A percentile compares a stretch with the other conserved stretches of the same genome.
Conservation (phyloP, 805 yeast species). For the Wickerhamiella azymoides region DNA sequence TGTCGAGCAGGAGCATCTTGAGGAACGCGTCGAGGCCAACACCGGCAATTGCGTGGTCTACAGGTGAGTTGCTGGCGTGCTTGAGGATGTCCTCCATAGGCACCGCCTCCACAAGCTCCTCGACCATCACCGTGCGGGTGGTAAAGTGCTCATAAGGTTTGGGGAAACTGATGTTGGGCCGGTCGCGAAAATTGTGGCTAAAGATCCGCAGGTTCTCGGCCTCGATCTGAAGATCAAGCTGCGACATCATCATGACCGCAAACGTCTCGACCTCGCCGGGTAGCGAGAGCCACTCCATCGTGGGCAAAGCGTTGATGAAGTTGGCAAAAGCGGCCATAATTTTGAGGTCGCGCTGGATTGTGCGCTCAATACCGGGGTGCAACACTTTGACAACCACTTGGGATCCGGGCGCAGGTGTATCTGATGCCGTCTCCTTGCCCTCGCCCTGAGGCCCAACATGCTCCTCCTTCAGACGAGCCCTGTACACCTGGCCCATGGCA, state of each 20-base stretch:
- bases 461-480: slow-evolving; percentile 47
- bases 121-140: slow-evolving; percentile 63
- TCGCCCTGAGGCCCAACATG: no score
- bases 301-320: slow-evolving; percentile 59
- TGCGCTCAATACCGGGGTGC: slow-evolving; percentile 70
- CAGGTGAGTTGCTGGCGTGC: slow-evolving; percentile 19
- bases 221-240: slow-evolving; percentile 81
- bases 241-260: slow-evolving; percentile 70
- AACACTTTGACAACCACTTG: slow-evolving; percentile 83
- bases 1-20: slow-evolving; percentile 83
- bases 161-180: slow-evolving; percentile 63
- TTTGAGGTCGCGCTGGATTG: slow-evolving; percentile 63
- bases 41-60: slow-evolving; percentile 47
- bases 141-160: slow-evolving; percentile 52
- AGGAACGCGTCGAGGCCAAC: slow-evolving; percentile 82
- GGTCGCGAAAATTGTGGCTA: slow-evolving; percentile 47
- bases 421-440: background rate
- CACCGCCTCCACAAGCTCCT: slow-evolving; percentile 71
- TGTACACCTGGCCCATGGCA: slow-evolving; percentile 92
- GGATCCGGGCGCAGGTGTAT: slow-evolving; percentile 4
- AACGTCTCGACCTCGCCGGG: slow-evolving; percentile 92
- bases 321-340: slow-evolving; percentile 76
- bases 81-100: slow-evolving; percentile 62
- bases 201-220: slow-evolving; percentile 66
- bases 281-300: slow-evolving; percentile 94